Evolutionary conservation across 257 asterid genomes (phyloP), one percentile per base, ranked within the genome.

Genomic region (Solanum ossicruentum): DNA sequence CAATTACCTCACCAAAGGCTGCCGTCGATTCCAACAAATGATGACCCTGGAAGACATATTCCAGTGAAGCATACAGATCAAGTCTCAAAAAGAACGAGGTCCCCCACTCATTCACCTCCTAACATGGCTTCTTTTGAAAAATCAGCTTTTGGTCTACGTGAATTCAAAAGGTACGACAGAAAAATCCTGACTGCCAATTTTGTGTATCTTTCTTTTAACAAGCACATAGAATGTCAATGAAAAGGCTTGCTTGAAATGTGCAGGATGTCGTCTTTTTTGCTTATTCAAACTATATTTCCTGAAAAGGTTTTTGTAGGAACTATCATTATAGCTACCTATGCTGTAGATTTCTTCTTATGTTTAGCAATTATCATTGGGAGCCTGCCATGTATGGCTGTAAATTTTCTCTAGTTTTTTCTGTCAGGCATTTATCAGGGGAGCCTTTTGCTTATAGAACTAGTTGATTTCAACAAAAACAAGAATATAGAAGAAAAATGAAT

Each of bases 31-130:
- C 85, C 88, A 67, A 47, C 86, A 77, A 54, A 65, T 58, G 79
- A 90, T 84, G 92, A 87, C 81, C 84, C 91, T 84, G 92, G 87
- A 83, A 88, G 91, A 83, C 91, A 88, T 69, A 80, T 85, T 69
- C 92, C 89, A 84, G 55, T 86, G 83, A 91, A 86, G 88, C 85
- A 88, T 89, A 89, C 85, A 18, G 93, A 92, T 86, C 93, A 90
- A 81, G 91, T 83, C 84, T 87, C 93, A 65, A 96, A 93, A 87
- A 87, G 96, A 89, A 89, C 92, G 72, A 97, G 97, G 89, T 94
- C 98, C 51, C 97, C 99, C 55, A 88, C 93, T 86, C 84, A 55
- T 73, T 88, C 90, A 58, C 80, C 91, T 84, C 79, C 84, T 2
- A 39, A 85, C 79, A 90, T 83, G 77, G 89, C 84, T 85, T 87